phyloP scores from a whole-genome alignment of 139 green algal species.

The Spirogloea muscicola region DNA sequence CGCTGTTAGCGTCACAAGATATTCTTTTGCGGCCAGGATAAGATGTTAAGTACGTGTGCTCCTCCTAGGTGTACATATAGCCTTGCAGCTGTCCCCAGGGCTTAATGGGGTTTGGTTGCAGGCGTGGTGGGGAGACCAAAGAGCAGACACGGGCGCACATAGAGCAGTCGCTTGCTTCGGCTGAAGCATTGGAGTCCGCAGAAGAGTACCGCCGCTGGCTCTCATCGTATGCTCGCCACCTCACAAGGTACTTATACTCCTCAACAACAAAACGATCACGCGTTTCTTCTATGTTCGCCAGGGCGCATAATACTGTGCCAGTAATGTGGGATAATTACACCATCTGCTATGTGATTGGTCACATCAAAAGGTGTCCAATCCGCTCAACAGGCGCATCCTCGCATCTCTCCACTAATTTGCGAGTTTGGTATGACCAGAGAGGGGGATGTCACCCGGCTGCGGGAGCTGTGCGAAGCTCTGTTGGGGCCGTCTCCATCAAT shows the following conservation, averaged over 20 bases:
- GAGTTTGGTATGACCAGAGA: conserved; percentile 7
- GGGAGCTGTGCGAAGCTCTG: conserved; percentile 41
- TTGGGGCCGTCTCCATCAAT: conserved; percentile 3
- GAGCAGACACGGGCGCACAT: conserved; percentile 37
- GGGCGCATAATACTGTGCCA: not conserved
- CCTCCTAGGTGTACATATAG: not conserved
- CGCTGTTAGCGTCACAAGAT: not conserved
- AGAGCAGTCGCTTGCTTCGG: conserved; percentile 15
- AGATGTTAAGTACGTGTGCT: not conserved
- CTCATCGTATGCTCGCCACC: conserved; percentile 20
- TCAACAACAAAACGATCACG: not conserved
- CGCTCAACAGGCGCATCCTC: not conserved
- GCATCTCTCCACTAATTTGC: no score
- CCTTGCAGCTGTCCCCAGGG: not conserved
- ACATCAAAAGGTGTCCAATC: not conserved
- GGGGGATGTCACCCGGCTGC: conserved; percentile 27
- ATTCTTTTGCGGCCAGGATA: not conserved
- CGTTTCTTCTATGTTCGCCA: not conserved
- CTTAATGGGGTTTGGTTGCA: not conserved
- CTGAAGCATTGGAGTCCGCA: conserved; percentile 11
- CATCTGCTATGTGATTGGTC: not conserved
- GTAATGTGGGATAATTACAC: not conserved
- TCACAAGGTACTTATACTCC: conserved; percentile 16
- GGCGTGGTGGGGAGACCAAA: conserved; percentile 6
- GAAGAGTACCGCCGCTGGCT: conserved; percentile 24